Percentiles rank a stretch among this genome's conserved stretches.
phyloP scores from a whole-genome alignment of 306 rosid genomes.

The Medicago ruthenica region DNA sequence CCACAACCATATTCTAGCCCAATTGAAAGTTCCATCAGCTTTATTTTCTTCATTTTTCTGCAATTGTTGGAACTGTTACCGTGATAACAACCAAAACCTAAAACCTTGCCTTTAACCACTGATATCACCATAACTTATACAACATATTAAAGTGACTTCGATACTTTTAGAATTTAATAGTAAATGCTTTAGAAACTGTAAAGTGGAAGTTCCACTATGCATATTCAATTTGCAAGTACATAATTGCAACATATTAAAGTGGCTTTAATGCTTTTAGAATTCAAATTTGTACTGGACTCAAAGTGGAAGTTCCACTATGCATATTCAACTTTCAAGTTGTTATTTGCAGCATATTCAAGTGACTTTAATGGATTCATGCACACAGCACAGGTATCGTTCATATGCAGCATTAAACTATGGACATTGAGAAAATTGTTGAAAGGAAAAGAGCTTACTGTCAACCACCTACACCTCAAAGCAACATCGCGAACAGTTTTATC shows the following conservation, averaged over 20 bases:
- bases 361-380: neutral
- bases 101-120: slow-evolving; percentile 40
- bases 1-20: slow-evolving; percentile 38
- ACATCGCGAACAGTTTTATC: slow-evolving; percentile 99
- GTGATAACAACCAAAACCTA: slow-evolving; percentile 43
- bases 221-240: slow-evolving; percentile 16
- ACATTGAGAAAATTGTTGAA: slow-evolving; percentile 25
- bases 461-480: slow-evolving; percentile 99
- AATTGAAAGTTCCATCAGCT: slow-evolving; percentile 32
- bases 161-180: neutral
- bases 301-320: slow-evolving; percentile 32
- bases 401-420: slow-evolving; percentile 23
- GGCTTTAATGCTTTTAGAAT: neutral
- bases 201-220: slow-evolving; percentile 27
- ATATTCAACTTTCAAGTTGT: slow-evolving; percentile 12
- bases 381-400: slow-evolving; percentile 7
- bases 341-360: neutral
- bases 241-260: slow-evolving; percentile 24
- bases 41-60: slow-evolving; percentile 31
- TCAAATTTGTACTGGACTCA: slow-evolving; percentile 11
- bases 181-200: slow-evolving; percentile 21
- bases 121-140: slow-evolving; percentile 25
- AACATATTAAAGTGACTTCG: neutral
- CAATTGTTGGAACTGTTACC: slow-evolving; percentile 27
- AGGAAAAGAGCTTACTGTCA: slow-evolving; percentile 77